These are phyloP conservation scores for Neonectria coccinea DNA, from an alignment of 2,329 filamentous ascomycete genomes.

Conservation along the genomic window DNA sequence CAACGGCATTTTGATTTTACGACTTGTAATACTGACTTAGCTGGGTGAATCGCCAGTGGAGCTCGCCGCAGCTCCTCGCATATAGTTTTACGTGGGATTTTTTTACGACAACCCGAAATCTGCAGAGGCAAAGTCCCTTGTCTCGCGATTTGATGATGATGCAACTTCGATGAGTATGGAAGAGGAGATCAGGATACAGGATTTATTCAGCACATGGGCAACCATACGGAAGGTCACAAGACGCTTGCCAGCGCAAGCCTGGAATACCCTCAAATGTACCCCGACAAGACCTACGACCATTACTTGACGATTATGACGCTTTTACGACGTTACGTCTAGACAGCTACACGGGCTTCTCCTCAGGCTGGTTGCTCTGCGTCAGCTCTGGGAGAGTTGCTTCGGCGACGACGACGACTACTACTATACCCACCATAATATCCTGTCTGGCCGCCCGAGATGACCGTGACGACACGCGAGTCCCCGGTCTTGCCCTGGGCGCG, in stretches of 20 bases:
- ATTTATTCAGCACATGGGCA: conserved; percentile 56
- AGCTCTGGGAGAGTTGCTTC: conserved; percentile 50
- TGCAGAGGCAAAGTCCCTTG: conserved; percentile 21
- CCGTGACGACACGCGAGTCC: conserved; percentile 46
- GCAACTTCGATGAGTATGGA: conserved; percentile 53
- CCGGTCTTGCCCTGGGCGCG: conserved; percentile 33
- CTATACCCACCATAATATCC: conserved; percentile 57
- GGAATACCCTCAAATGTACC: conserved; percentile 49
- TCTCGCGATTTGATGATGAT: conserved; percentile 53
- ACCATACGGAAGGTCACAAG: conserved; percentile 54
- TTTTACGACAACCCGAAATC: conserved; percentile 41
- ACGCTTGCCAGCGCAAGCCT: conserved; percentile 45
- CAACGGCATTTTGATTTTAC: conserved; percentile 51
- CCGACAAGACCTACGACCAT: conserved; percentile 52
- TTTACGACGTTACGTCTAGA: conserved; percentile 62
- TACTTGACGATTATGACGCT: conserved; percentile 61
- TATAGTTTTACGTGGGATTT: conserved; percentile 48
- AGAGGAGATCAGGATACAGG: conserved; percentile 56
- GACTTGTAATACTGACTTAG: conserved; percentile 54
- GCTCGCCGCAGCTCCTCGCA: conserved; percentile 43
- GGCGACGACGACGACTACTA: conserved; percentile 53
- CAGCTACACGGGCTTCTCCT: conserved; percentile 53
- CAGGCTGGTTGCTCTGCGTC: conserved; percentile 47
- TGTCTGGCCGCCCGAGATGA: conserved; percentile 52
- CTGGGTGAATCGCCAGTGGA: conserved; percentile 34